A percentile compares a stretch with the other conserved stretches of the same genome.
These are phyloP conservation scores for Tympanopsis confertula DNA, from an alignment of 2,329 filamentous ascomycete genomes.

Conservation along the genomic window DNA sequence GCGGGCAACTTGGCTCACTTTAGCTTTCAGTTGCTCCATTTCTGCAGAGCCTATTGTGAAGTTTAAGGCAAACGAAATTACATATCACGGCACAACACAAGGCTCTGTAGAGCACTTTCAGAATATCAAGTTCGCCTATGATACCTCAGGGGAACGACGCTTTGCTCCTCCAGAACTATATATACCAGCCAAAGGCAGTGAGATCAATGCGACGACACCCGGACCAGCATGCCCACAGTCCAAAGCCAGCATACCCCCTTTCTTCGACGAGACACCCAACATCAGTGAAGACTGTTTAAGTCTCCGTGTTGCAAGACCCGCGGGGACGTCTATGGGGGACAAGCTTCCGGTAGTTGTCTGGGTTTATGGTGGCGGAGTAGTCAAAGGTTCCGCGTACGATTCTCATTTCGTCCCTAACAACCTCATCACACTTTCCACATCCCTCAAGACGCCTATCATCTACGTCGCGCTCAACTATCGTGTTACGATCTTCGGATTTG, in stretches of 20 bases:
- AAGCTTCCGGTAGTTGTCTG: constrained; percentile 13
- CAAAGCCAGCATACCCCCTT: constrained; percentile 10
- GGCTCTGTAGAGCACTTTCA: constrained; percentile 12
- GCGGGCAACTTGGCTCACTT: no score
- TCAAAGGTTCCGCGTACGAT: constrained; percentile 14
- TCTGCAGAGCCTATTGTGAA: constrained; percentile 4
- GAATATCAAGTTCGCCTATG: constrained; percentile 13
- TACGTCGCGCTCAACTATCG: constrained; percentile 12
- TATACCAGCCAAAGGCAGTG: constrained; percentile 7
- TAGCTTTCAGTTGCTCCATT: constrained; percentile 1
- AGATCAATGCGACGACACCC: constrained; percentile 9
- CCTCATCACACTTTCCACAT: constrained; percentile 7
- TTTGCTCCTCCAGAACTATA: constrained; percentile 14
- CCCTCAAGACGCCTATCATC: constrained; percentile 9
- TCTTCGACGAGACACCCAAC: constrained; percentile 10
- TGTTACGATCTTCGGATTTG: constrained; percentile 18
- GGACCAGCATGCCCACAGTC: constrained; percentile 15
- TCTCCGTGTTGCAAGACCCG: constrained; percentile 12
- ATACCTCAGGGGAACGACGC: constrained; percentile 11
- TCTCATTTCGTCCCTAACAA: constrained; percentile 11
- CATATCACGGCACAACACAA: constrained; percentile 7
- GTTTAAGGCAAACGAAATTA: constrained; percentile 2
- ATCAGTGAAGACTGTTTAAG: constrained; percentile 14
- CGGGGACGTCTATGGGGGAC: constrained; percentile 6
- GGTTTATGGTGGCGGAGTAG: constrained; percentile 11